Conservation (phyloP, 345 rosid species). For the Bretschneidera sinensis region DNA sequence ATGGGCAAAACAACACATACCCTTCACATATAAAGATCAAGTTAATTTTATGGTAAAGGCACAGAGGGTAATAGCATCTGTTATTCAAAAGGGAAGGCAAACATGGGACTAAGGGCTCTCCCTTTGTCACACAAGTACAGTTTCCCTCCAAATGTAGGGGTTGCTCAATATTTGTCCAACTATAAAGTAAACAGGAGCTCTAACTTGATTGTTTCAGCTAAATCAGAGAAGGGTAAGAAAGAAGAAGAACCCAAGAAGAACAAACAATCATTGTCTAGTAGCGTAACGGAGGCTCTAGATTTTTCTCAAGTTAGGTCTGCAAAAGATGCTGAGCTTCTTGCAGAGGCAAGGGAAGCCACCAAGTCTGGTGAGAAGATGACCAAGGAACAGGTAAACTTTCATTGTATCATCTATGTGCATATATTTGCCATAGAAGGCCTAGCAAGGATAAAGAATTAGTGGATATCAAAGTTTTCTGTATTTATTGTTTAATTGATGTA, state of each 20-base stretch:
- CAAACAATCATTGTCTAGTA: slow-evolving; percentile 61
- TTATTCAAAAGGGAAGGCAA: too few relatives aligned
- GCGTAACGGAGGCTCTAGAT: slow-evolving; percentile 73
- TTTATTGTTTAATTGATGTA: too few relatives aligned
- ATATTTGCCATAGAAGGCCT: too few relatives aligned
- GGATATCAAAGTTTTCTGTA: too few relatives aligned
- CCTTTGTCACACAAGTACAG: slow-evolving; percentile 32
- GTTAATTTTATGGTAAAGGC: too few relatives aligned
- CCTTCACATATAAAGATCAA: too few relatives aligned
- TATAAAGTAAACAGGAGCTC: slow-evolving; percentile 11
- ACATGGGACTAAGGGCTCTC: slow-evolving; percentile 41
- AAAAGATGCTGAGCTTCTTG: slow-evolving; percentile 76
- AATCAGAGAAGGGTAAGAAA: slow-evolving; percentile 22
- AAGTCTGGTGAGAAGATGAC: slow-evolving; percentile 61
- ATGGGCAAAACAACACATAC: too few relatives aligned
- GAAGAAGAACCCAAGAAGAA: slow-evolving; percentile 28
- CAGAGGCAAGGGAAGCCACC: slow-evolving; percentile 68
- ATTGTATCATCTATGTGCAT: neutral
- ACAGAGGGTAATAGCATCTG: too few relatives aligned
- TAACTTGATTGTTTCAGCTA: slow-evolving; percentile 27
- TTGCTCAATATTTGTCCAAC: slow-evolving; percentile 23
- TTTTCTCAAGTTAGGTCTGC: slow-evolving; percentile 73
- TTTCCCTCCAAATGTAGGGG: slow-evolving; percentile 14
- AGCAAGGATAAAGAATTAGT: too few relatives aligned
- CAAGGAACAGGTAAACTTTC: slow-evolving; percentile 55